A percentile compares a stretch with the other conserved stretches of the same genome.
Conservation (phyloP, 768 basidiomycete species). For the Macrolepiota dolichaula region DNA sequence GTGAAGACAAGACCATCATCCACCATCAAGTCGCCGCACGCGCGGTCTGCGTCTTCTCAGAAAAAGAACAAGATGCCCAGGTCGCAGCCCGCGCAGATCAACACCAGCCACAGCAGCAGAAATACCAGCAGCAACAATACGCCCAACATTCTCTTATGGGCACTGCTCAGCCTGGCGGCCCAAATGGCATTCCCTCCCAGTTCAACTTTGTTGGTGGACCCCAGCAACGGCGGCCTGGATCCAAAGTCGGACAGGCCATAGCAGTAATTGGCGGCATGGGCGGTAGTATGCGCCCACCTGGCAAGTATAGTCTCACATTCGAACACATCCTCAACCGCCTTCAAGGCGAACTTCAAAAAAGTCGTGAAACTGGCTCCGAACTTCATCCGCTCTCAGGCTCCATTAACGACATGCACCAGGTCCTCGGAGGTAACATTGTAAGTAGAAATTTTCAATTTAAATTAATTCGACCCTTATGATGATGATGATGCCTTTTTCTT, state of each 20-base stretch:
- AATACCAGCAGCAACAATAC: slow-evolving; percentile 12
- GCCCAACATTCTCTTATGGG: slow-evolving; percentile 11
- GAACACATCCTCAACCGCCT: slow-evolving; percentile 88
- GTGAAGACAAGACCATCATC: slow-evolving; percentile 95
- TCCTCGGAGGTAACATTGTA: slow-evolving; percentile 79
- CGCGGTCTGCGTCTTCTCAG: slow-evolving; percentile 82
- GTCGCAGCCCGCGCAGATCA: slow-evolving; percentile 70
- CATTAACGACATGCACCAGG: slow-evolving; percentile 92
- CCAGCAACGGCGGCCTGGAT: slow-evolving; percentile 49
- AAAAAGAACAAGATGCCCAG: slow-evolving; percentile 83
- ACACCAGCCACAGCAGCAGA: slow-evolving; percentile 46
- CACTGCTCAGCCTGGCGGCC: slow-evolving; percentile 11
- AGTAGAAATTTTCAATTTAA: slow-evolving; percentile 24
- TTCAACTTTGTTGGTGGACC: slow-evolving; percentile 24
- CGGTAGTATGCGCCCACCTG: slow-evolving; percentile 64
- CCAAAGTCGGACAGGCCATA: slow-evolving; percentile 22
- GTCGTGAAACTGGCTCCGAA: slow-evolving; percentile 88
- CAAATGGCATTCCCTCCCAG: slow-evolving; percentile 11
- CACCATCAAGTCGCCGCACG: slow-evolving; percentile 99
- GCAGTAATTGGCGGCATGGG: slow-evolving; percentile 77
- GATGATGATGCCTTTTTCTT: not conserved
- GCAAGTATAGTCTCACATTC: slow-evolving; percentile 86
- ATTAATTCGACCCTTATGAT: not conserved
- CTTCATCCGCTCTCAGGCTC: slow-evolving; percentile 70
- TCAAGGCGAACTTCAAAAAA: slow-evolving; percentile 94